A percentile compares a stretch with the other conserved stretches of the same genome.
Evolutionary conservation across 2,329 filamentous ascomycete genomes (phyloP).

Genomic region (Trichoderma lentiforme): DNA sequence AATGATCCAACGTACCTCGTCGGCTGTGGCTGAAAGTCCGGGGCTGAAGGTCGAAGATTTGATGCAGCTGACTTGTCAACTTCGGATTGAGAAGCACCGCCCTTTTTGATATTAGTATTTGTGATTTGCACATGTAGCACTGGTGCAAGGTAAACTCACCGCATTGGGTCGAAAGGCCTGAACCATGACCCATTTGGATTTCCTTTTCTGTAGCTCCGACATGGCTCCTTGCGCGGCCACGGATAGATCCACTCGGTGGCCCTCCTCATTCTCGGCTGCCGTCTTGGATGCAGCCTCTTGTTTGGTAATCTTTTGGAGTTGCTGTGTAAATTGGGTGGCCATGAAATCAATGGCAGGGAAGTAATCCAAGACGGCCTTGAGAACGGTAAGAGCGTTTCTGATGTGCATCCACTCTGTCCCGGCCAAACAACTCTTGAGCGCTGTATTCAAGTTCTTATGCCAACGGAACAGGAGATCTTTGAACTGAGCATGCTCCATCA

Average conservation of each 20-base stretch:
- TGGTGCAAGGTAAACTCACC: conserved; percentile 38
- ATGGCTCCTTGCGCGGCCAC: conserved; percentile 69
- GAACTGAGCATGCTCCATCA: conserved; percentile 83
- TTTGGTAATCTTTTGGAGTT: conserved; percentile 63
- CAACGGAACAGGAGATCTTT: conserved; percentile 82
- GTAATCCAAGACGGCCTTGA: conserved; percentile 74
- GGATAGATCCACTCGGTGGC: conserved; percentile 68
- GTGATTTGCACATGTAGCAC: not conserved
- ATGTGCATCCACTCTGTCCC: conserved; percentile 96
- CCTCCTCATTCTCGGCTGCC: conserved; percentile 48
- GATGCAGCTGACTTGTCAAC: conserved; percentile 32
- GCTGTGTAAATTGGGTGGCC: conserved; percentile 62
- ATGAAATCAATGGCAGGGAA: conserved; percentile 92
- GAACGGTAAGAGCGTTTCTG: conserved; percentile 85
- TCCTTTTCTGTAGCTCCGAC: conserved; percentile 64
- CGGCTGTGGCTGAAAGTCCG: conserved; percentile 60
- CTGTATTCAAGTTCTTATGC: conserved; percentile 78
- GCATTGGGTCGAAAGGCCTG: conserved; percentile 67
- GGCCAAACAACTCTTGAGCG: conserved; percentile 77
- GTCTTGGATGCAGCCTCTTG: conserved; percentile 54
- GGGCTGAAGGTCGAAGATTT: conserved; percentile 55
- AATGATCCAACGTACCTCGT: conserved; percentile 33
- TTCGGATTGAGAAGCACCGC: conserved; percentile 29
- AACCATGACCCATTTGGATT: conserved; percentile 68
- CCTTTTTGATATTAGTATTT: conserved; percentile 27